Base-by-base conservation (phyloP, 116 monocot species). In the Iris pallida region DNA sequence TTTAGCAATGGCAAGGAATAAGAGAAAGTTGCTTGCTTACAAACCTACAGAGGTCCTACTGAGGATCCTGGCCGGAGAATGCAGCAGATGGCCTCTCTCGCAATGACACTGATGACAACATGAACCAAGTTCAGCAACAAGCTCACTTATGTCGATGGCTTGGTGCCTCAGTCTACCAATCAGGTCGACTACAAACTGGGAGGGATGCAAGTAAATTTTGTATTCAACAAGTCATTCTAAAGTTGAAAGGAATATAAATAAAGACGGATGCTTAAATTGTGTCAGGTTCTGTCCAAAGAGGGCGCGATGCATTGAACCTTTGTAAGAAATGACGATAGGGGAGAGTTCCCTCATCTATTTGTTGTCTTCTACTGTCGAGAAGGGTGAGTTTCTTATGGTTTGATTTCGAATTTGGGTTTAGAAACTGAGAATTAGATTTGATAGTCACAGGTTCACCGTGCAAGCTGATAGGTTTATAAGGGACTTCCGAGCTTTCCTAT, bases 1-100 rank as follows among this genome's bases (percentile, higher is more conserved):
- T 2, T 13, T 83, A 14, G 76, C 72, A 60, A 61, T 70, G 63
- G 52, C 82, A 18, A 94, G 85, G 75, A 94, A 85, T 85, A 90
- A 82, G 73, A 85, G 88, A 48, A 82, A 71, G 83, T 53, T 94
- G 56, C 65, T 94, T n/a, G 77, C 94, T 45, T 94, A 90, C 65
- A n/a, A n/a, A n/a, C n/a, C n/a, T n/a, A n/a, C n/a, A n/a, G n/a
- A n/a, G n/a, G n/a, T n/a, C n/a, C n/a, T 3, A 80, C 71, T 67
- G 83, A 83, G 10, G 78, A 85, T 66, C 77, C 81, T 0, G 61
- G 66, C 2, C 45, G 81, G 61, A 74, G 90, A 74, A 45, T 94
- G 47, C 73, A 75, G 74, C 94, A 94, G 64, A 94, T 94, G 90
- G 88, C 90, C 49, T 94, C 94, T 17, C 81, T 94, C 6, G 94